Evolutionary conservation across 768 basidiomycete species (phyloP).

Genomic region (Baorangia bicolor): DNA sequence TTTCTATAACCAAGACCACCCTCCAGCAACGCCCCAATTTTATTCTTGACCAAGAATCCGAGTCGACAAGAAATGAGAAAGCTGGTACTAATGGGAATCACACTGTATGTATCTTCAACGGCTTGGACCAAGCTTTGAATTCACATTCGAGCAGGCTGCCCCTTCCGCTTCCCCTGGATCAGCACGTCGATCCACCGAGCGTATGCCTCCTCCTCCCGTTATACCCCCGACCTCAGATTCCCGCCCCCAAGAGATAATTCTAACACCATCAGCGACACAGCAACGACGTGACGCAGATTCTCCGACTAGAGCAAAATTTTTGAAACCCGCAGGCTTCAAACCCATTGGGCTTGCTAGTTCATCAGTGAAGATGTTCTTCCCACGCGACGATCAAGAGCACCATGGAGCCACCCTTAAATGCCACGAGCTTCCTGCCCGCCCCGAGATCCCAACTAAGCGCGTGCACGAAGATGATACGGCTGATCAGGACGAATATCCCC

Average conservation of each 20-base stretch:
- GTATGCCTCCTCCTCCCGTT: conserved; percentile 35
- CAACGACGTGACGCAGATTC: conserved; percentile 20
- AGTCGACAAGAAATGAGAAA: conserved; percentile 37
- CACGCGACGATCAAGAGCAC: conserved; percentile 71
- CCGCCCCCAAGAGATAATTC: conserved; percentile 9
- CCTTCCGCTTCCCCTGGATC: conserved; percentile 22
- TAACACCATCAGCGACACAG: conserved; percentile 8
- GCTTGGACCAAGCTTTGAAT: not conserved
- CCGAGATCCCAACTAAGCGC: conserved; percentile 31
- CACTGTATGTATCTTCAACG: conserved; percentile 20
- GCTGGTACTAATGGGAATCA: conserved; percentile 38
- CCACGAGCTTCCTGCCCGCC: conserved; percentile 17
- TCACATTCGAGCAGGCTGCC: conserved; percentile 19
- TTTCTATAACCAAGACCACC: conserved; percentile 33
- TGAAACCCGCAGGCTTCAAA: conserved; percentile 58
- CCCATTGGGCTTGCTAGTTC: conserved; percentile 58
- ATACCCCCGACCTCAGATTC: conserved; percentile 23
- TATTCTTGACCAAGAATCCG: conserved; percentile 21
- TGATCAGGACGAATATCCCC: conserved; percentile 22
- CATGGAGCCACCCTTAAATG: conserved; percentile 22
- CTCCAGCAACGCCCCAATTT: conserved; percentile 23
- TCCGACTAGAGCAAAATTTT: conserved; percentile 16
- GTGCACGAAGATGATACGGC: conserved; percentile 19
- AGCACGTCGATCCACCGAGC: conserved; percentile 24
- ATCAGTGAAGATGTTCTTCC: conserved; percentile 76